These are phyloP conservation scores for Elsinoe australis DNA, from an alignment of 2,329 filamentous ascomycete species.

Conservation along the genomic window DNA sequence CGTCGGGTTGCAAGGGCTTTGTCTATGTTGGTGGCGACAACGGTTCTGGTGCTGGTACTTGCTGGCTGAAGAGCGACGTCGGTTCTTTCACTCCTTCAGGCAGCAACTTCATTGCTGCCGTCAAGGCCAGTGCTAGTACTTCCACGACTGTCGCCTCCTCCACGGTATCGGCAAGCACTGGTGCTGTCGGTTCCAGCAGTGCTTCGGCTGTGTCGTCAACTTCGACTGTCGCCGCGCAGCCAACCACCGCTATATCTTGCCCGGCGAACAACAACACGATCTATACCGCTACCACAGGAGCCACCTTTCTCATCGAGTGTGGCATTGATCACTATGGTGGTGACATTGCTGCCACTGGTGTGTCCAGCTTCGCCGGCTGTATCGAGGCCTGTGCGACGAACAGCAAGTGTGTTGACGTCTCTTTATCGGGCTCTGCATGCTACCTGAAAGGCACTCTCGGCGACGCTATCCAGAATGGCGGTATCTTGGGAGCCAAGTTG, in stretches of 20 bases:
- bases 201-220: constrained; percentile 18
- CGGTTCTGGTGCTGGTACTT: constrained; percentile 23
- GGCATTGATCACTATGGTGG: constrained; percentile 27
- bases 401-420: constrained; percentile 23
- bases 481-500: constrained; percentile 20
- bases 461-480: constrained; percentile 16
- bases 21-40: constrained; percentile 21
- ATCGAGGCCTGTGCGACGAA: constrained; percentile 24
- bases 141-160: constrained; percentile 14
- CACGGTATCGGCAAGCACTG: no score
- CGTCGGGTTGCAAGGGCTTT: constrained; percentile 19
- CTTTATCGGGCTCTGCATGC: constrained; percentile 23
- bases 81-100: constrained; percentile 13
- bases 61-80: constrained; percentile 22
- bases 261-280: constrained; percentile 25
- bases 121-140: constrained; percentile 11
- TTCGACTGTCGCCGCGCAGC: constrained; percentile 21
- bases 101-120: constrained; percentile 19
- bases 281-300: constrained; percentile 21
- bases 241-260: no score
- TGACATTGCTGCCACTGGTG: constrained; percentile 23
- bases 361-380: constrained; percentile 22
- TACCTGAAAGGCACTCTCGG: constrained; percentile 21
- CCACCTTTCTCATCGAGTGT: constrained; percentile 27
- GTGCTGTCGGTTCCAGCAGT: no score